Evolutionary conservation across 1,284 basidiomycete genomes (phyloP), one percentile per base, ranked within the genome.

Genomic region (Austroboletus niveus): DNA sequence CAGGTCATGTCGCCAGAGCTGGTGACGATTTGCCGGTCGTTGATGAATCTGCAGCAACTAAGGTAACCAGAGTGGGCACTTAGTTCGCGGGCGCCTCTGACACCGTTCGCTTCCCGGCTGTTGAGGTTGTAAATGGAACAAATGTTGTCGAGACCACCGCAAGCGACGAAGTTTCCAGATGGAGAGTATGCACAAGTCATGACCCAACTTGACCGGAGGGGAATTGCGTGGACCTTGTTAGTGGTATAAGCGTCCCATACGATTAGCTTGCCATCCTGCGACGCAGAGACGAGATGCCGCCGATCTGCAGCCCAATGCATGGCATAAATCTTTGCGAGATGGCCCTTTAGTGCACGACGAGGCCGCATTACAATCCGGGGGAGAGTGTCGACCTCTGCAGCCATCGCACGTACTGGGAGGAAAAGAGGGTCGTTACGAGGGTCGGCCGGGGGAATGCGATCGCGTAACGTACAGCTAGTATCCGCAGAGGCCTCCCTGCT

Each of bases 241-340:
- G 94, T 97, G 9, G 96, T 98, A 75, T 98, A 98, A 41, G 97
- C 96, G 72, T 99, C 96, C 96, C 96, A 99, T 47, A 99, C 94
- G 69, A 99, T 98, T 53, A 99, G 83, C 74, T 99, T 98, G 56
- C 97, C 97, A 68, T 99, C 96, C 70, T 99, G 96, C 5, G 96
- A 98, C 24, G 97, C 96, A 11, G 96, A 98, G 41, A 99, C 96
- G 57, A 99, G 84, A 76, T 99, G 97, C 64, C 94, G 82, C 67
- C 93, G 86, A 77, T 99, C 97, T 52, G 87, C 87, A 17, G 96
- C 89, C 97, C 97, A 99, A 72, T 98, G 96, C 89, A 99, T 96
- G 45, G 97, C 95, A 72, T 98, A 98, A 69, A 99, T 98, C 81
- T 99, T 99, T 60, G 96, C 95, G 53, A 98, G 82, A 75, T 98